phyloP scores from a whole-genome alignment of 306 rosid genomes.

The Dryas drummondii region DNA sequence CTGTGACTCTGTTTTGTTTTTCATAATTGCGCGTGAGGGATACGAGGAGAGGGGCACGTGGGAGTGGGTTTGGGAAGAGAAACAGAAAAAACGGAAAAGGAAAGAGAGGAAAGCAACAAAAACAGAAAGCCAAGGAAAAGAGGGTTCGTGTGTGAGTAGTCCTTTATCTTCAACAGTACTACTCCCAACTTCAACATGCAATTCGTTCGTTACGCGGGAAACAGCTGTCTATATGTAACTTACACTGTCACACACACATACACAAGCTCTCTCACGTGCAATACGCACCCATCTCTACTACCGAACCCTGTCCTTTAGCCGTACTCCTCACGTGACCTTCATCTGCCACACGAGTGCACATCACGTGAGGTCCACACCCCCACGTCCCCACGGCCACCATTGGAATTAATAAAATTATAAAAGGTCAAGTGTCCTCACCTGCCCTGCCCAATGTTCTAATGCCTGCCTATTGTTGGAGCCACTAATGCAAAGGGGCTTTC shows the following conservation, averaged over 20 bases:
- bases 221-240: slow-evolving; percentile 31
- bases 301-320: slow-evolving; percentile 31
- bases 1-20: no score
- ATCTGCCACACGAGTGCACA: slow-evolving; percentile 26
- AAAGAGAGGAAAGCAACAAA: slow-evolving; percentile 9
- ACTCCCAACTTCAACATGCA: slow-evolving; percentile 6
- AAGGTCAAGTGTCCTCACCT: background rate
- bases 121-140: slow-evolving; percentile 10
- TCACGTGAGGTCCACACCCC: slow-evolving; percentile 26
- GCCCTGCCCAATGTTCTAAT: slow-evolving; percentile 8
- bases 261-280: slow-evolving; percentile 33
- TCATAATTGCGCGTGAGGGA: background rate
- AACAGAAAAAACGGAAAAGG: slow-evolving; percentile 29
- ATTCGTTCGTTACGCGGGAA: slow-evolving; percentile 27
- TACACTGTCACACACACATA: background rate
- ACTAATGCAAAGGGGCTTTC: background rate
- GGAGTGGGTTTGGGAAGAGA: background rate
- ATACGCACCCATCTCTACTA: slow-evolving; percentile 12
- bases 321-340: slow-evolving; percentile 40
- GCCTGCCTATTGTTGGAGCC: background rate
- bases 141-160: background rate
- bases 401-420: background rate
- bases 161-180: background rate
- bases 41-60: slow-evolving; percentile 12
- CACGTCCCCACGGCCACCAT: slow-evolving; percentile 1